Evolutionary conservation across 2,329 filamentous ascomycete species (phyloP).

Genomic region (Aspergillus sp.): DNA sequence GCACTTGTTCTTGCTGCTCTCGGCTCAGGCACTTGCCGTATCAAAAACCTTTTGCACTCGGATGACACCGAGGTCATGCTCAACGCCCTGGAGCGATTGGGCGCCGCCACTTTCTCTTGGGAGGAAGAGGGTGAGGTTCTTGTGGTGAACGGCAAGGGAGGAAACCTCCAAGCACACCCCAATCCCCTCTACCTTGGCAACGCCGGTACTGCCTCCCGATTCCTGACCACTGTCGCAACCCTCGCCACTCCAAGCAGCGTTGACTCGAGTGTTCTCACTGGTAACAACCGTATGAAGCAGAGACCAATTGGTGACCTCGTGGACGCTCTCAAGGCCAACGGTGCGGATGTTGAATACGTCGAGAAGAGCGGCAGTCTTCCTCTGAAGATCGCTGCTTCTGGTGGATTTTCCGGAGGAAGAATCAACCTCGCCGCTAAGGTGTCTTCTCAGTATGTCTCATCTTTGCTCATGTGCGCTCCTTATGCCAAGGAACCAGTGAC

Average conservation of each 20-base stretch:
- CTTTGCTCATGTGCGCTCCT: constrained; percentile 91
- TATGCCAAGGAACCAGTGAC: constrained; percentile 95
- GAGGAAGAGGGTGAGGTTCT: constrained; percentile 90
- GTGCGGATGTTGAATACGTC: constrained; percentile 80
- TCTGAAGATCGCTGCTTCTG: constrained; percentile 73
- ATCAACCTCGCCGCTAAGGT: constrained; percentile 93
- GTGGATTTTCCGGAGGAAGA: constrained; percentile 76
- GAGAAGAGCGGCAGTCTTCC: constrained; percentile 81
- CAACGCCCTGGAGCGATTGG: constrained; percentile 77
- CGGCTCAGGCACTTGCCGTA: constrained; percentile 75
- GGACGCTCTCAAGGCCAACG: constrained; percentile 81
- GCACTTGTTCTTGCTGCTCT: constrained; percentile 91
- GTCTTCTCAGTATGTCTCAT: constrained; percentile 98
- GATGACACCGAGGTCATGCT: constrained; percentile 98
- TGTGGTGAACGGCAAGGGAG: constrained; percentile 86
- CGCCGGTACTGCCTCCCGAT: constrained; percentile 90
- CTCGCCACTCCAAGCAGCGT: constrained; percentile 65
- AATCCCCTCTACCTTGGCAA: constrained; percentile 89
- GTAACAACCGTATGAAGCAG: constrained; percentile 94
- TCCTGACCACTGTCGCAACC: constrained; percentile 85
- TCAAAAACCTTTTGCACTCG: constrained; percentile 90
- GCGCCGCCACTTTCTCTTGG: constrained; percentile 87
- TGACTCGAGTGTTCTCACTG: constrained; percentile 75
- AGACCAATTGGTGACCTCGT: constrained; percentile 90
- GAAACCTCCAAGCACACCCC: constrained; percentile 69